A percentile compares a stretch with the other conserved stretches of the same genome.
These are phyloP conservation scores for Monilinia vaccinii-corymbosi DNA, from an alignment of 2,329 filamentous ascomycete species.

Conservation along the genomic window DNA sequence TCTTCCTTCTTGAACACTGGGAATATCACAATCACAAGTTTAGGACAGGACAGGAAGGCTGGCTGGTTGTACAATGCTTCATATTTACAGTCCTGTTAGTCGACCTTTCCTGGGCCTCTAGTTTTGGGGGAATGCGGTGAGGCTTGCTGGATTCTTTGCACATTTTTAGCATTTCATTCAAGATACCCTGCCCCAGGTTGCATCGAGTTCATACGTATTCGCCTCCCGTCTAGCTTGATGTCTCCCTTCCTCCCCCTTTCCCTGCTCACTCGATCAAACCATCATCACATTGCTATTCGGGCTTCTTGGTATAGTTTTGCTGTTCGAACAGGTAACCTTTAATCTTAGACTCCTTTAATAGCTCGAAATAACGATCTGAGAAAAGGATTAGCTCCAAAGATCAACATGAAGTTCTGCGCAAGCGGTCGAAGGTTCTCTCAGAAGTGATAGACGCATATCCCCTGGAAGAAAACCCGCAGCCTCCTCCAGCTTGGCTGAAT, in stretches of 20 bases:
- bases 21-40: not conserved
- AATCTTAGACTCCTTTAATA: slow-evolving; percentile 67
- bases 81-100: slow-evolving; percentile 8
- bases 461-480: not conserved
- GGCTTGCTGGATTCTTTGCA: not conserved
- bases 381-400: not conserved
- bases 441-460: not conserved
- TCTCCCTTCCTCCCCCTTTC: not conserved
- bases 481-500: not conserved
- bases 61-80: slow-evolving; percentile 4
- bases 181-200: not conserved
- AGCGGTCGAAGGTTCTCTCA: not conserved
- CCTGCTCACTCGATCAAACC: not conserved
- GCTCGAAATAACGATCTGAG: slow-evolving; percentile 70
- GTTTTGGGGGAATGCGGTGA: not conserved
- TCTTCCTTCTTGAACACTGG: not conserved
- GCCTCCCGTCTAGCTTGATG: not conserved
- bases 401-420: not conserved
- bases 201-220: not conserved
- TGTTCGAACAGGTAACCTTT: slow-evolving; percentile 73
- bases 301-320: slow-evolving; percentile 60
- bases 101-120: not conserved
- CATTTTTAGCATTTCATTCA: not conserved
- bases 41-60: not conserved
- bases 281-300: slow-evolving; percentile 9